These are phyloP conservation scores for Scheffersomyces cryptocercus DNA, from an alignment of 1,139 yeast species.

Conservation along the genomic window DNA sequence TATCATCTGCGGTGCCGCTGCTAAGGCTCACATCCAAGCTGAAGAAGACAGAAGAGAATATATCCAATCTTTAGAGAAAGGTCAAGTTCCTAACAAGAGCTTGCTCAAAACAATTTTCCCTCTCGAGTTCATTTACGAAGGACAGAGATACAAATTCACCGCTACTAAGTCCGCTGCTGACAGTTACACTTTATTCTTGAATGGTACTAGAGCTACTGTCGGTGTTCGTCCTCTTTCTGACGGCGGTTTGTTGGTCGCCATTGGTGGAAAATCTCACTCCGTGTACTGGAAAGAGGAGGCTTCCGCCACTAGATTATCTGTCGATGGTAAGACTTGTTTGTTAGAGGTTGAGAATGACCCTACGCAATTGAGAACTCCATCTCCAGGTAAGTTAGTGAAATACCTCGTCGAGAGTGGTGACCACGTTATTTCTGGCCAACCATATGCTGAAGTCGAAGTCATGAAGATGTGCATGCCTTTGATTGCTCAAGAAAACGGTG, in stretches of 20 bases:
- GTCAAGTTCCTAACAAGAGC: conserved; percentile 88
- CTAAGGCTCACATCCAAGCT: conserved; percentile 84
- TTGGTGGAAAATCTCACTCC: conserved; percentile 92
- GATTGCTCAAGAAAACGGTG: conserved; percentile 90
- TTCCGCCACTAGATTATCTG: conserved; percentile 92
- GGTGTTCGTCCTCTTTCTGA: conserved; percentile 87
- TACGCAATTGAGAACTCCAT: conserved; percentile 96
- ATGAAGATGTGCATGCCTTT: conserved; percentile 98
- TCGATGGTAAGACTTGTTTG: conserved; percentile 91
- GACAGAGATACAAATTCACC: conserved; percentile 88
- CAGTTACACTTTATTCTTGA: conserved; percentile 82
- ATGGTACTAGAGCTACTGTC: conserved; percentile 87
- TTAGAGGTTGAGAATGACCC: conserved; percentile 97
- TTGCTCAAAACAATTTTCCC: conserved; percentile 85
- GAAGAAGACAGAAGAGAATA: conserved; percentile 72
- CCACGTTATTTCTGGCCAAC: conserved; percentile 86
- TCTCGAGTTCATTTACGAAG: conserved; percentile 93
- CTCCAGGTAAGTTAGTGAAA: conserved; percentile 96
- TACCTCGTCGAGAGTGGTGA: conserved; percentile 95
- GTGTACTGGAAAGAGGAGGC: conserved; percentile 98
- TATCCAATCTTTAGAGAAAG: conserved; percentile 77
- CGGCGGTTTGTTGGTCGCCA: conserved; percentile 86
- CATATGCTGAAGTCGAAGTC: conserved; percentile 97
- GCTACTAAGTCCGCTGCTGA: conserved; percentile 90
- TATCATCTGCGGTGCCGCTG: conserved; percentile 95